A percentile compares a stretch with the other conserved stretches of the same genome.
phyloP scores from a whole-genome alignment of 495 filamentous ascomycete species.

The Podospora tetraspora region DNA sequence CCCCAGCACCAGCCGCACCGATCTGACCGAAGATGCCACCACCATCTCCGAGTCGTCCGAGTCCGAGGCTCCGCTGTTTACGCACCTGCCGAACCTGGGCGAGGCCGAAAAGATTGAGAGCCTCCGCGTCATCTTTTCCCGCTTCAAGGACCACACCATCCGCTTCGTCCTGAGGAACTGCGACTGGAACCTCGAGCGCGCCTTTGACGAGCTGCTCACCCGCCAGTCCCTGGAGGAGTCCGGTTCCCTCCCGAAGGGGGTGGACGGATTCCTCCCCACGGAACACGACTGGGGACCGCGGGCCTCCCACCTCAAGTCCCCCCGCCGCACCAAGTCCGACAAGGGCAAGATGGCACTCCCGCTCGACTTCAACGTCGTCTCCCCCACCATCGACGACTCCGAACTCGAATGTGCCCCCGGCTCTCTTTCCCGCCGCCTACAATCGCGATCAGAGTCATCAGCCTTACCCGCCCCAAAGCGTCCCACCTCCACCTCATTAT shows the following conservation, averaged over 20 bases:
- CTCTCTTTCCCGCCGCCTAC: conserved; percentile 1
- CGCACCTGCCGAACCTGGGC: conserved; percentile 42
- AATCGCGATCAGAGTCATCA: not conserved
- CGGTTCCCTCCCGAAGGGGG: conserved; percentile 57
- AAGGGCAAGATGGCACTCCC: conserved; percentile 18
- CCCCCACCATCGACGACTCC: conserved; percentile 12
- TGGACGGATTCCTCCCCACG: conserved; percentile 69
- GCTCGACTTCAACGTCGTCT: conserved; percentile 23
- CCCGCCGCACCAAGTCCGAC: conserved; percentile 5
- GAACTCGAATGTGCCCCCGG: conserved; percentile 28
- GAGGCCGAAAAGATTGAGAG: conserved; percentile 52
- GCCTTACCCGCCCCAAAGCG: not conserved
- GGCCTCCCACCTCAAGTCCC: conserved; percentile 44
- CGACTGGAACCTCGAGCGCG: conserved; percentile 54
- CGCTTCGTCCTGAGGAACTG: conserved; percentile 59
- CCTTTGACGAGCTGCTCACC: conserved; percentile 79
- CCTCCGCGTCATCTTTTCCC: conserved; percentile 66
- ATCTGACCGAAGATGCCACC: conserved; percentile 23
- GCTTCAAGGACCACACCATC: conserved; percentile 57
- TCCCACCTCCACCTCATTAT: not conserved
- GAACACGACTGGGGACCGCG: conserved; percentile 32
- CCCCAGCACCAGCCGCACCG: conserved; percentile 15
- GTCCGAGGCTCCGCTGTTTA: conserved; percentile 19
- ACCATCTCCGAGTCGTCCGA: conserved; percentile 23
- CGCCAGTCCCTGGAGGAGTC: conserved; percentile 63